A percentile compares a stretch with the other conserved stretches of the same genome.
phyloP scores from a whole-genome alignment of 306 rosid species.

The Delonix regia region DNA sequence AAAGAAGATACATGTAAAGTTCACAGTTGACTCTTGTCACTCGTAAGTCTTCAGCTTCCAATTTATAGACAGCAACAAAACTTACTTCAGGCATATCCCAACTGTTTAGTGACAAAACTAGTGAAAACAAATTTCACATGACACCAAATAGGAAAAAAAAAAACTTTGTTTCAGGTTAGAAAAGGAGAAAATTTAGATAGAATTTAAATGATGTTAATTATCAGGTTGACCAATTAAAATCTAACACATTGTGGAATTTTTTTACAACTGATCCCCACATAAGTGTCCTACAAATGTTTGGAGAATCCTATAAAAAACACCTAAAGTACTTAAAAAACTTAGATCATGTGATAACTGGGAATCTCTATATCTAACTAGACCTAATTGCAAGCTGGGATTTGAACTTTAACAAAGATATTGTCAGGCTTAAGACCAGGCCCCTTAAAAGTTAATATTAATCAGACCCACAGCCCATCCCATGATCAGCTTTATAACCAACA shows the following conservation, averaged over 20 bases:
- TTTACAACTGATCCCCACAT: no score
- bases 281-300: no score
- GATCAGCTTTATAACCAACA: background rate
- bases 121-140: background rate
- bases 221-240: no score
- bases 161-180: constrained; percentile 39
- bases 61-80: background rate
- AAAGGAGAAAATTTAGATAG: background rate
- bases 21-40: background rate
- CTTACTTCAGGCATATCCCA: background rate
- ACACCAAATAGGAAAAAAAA: no score
- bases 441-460: no score
- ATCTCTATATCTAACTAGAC: background rate
- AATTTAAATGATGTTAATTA: no score
- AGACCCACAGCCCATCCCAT: background rate
- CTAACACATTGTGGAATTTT: no score
- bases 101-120: background rate
- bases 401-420: background rate
- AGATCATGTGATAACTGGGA: background rate
- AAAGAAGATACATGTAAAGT: background rate
- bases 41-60: background rate
- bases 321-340: no score
- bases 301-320: constrained; percentile 10
- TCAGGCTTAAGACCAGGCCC: background rate
- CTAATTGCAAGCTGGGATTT: background rate